These are phyloP conservation scores for Leccinum pellstonianum DNA, from an alignment of 768 basidiomycete genomes.

Conservation along the genomic window DNA sequence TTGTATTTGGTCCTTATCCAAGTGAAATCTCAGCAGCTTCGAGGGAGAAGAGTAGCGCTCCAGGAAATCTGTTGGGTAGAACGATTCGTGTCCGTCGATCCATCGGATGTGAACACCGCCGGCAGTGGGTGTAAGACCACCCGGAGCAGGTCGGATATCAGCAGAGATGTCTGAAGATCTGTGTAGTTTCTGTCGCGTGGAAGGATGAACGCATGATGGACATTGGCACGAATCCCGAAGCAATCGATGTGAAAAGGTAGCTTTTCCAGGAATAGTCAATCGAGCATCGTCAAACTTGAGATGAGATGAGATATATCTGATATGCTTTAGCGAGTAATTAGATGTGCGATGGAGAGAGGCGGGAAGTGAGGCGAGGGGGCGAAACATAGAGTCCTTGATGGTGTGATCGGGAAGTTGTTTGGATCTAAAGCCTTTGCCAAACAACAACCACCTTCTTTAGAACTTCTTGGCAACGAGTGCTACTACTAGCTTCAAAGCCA, in stretches of 20 bases:
- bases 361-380: neutral
- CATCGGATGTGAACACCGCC: constrained; percentile 54
- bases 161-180: constrained; percentile 62
- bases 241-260: constrained; percentile 67
- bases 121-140: constrained; percentile 40
- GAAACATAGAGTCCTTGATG: constrained; percentile 9
- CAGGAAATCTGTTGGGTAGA: constrained; percentile 50
- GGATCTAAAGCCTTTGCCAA: constrained; percentile 32
- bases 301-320: constrained; percentile 9
- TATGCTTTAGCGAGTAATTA: neutral
- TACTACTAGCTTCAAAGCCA: neutral
- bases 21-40: constrained; percentile 43
- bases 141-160: constrained; percentile 44
- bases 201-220: constrained; percentile 68
- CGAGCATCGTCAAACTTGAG: constrained; percentile 11
- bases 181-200: constrained; percentile 75
- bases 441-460: constrained; percentile 17
- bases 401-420: constrained; percentile 24
- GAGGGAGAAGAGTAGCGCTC: constrained; percentile 43
- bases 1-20: constrained; percentile 35
- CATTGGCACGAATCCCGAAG: constrained; percentile 86
- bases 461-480: neutral
- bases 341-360: neutral
- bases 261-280: constrained; percentile 33
- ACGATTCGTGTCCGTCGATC: constrained; percentile 59